Percentiles rank a stretch among this genome's conserved stretches.
These are phyloP conservation scores for Saururus chinensis DNA, from an alignment of 164 flowering plant species.

Conservation along the genomic window DNA sequence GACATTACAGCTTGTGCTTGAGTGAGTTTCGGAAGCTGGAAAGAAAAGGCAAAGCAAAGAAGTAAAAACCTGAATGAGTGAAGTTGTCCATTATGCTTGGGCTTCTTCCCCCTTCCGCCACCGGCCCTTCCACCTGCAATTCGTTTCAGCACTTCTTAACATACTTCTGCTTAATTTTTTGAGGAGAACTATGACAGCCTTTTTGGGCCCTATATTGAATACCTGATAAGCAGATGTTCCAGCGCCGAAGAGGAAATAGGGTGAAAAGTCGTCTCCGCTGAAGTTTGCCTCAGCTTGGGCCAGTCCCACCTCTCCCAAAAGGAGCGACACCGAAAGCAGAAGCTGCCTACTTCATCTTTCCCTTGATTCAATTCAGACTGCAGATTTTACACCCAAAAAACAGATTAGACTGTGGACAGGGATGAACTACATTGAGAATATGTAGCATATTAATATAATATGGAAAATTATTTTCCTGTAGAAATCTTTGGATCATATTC, in stretches of 20 bases:
- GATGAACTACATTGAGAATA: no score
- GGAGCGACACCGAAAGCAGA: neutral
- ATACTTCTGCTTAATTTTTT: neutral
- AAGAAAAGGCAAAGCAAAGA: neutral
- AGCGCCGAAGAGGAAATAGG: slow-evolving; percentile 4
- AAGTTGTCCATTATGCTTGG: slow-evolving; percentile 11
- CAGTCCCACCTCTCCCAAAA: neutral
- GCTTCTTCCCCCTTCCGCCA: slow-evolving; percentile 8
- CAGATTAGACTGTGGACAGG: no score
- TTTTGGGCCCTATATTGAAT: neutral
- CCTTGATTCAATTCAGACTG: neutral
- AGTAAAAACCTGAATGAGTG: neutral
- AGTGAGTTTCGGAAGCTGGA: no score
- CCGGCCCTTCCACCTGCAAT: slow-evolving; percentile 12
- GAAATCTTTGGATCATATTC: no score
- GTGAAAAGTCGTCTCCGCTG: slow-evolving; percentile 4
- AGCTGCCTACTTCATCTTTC: neutral
- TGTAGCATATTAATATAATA: no score
- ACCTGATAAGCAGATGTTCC: slow-evolving; percentile 11
- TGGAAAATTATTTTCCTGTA: no score
- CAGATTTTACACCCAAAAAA: no score
- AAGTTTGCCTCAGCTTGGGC: neutral
- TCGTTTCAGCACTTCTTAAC: neutral
- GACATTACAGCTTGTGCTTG: no score
- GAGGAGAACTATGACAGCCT: neutral